Evolutionary conservation across 2,329 filamentous ascomycete genomes (phyloP).

Genomic region (Monilinia laxa): DNA sequence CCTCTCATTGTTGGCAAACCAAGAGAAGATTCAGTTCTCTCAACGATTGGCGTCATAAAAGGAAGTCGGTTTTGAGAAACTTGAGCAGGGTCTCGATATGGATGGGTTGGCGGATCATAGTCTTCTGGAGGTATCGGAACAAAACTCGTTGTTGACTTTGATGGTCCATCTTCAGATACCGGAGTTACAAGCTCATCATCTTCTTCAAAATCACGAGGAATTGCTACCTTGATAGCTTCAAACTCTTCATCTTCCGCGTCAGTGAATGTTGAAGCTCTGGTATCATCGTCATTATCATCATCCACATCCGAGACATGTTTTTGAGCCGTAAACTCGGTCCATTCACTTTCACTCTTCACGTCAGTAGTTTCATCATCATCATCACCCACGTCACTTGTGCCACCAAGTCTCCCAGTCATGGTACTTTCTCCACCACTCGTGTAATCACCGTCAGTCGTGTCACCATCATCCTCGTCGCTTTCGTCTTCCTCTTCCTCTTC

Average conservation of each 20-base stretch:
- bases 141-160: conserved; percentile 58
- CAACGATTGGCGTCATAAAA: conserved; percentile 98
- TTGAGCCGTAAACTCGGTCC: conserved; percentile 81
- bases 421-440: conserved; percentile 86
- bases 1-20: conserved; percentile 60
- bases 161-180: conserved; percentile 42
- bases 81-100: conserved; percentile 77
- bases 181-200: conserved; percentile 49
- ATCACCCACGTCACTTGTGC: conserved; percentile 59
- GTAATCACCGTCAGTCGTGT: conserved; percentile 69
- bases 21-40: conserved; percentile 87
- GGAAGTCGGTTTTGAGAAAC: conserved; percentile 87
- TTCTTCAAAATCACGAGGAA: conserved; percentile 38
- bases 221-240: conserved; percentile 38
- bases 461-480: conserved; percentile 61
- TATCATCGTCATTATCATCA: conserved; percentile 44
- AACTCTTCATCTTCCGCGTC: conserved; percentile 40
- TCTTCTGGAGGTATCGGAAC: conserved; percentile 82
- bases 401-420: conserved; percentile 69
- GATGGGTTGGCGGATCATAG: conserved; percentile 74
- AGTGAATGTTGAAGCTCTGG: conserved; percentile 44
- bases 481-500: conserved; percentile 47
- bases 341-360: conserved; percentile 70
- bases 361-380: conserved; percentile 56
- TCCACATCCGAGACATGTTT: conserved; percentile 62